Base-by-base conservation (phyloP, 176 grass and related monocot species). In the Carex parvula region DNA sequence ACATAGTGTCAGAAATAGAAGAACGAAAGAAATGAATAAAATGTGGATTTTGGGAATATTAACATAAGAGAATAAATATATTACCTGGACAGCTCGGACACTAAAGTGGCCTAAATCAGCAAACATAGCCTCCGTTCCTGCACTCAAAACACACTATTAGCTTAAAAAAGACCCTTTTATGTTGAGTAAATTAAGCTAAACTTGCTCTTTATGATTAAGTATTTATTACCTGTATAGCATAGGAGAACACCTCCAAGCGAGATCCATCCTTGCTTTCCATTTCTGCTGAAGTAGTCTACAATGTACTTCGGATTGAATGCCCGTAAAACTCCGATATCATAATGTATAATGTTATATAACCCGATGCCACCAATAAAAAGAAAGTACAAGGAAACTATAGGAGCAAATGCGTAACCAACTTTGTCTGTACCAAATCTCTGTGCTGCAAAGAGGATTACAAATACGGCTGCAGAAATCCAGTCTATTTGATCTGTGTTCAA, bases 51-150 rank as follows among this genome's bases (percentile, higher is more conserved):
- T 11, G 52, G 14, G 12, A 76, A 76, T 42, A 39, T 39, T 39
- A 5, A 11, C 52, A 46, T 76, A 4, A 76, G 68, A 72, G 30
- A 17, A 41, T 76, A 53, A 48, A 50, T 14, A 44, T 18, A 22
- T 42, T 85, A 88, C 89, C 86, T 91, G 89, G 77, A 91, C 82
- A 58, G 89, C 76, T 81, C 79, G 84, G 71, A 91, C 85, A 81
- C 80, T 88, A 85, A 94, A 94, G 73, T 94, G 91, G 5, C 91
- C 91, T 26, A 94, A 80, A 53, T 94, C 89, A n/a, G 91, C 91
- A 81, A 94, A 94, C 84, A 89, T 85, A 50, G 89, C 89, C 53
- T 93, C 91, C 6, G 88, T 86, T n/a, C 91, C 88, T 92, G 53
- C 41, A n/a, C 48, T 37, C 8, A 24, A 81, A 80, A 86, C 10